Percentiles rank a stretch among this genome's conserved stretches.
phyloP scores from a whole-genome alignment of 495 filamentous ascomycete genomes.

The Annulohypoxylon bovei region DNA sequence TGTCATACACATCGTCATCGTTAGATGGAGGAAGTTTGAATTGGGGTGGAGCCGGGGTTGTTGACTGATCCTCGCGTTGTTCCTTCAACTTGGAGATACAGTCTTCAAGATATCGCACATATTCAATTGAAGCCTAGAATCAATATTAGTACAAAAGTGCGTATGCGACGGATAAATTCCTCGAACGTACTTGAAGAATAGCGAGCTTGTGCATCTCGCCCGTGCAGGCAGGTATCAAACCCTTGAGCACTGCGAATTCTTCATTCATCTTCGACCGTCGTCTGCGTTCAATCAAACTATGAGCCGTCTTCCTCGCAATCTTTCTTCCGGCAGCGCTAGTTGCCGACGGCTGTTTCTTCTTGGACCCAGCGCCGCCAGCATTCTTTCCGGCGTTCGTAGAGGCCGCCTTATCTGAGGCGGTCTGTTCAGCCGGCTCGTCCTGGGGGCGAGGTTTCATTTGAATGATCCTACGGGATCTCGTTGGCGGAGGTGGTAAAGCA shows the following conservation, averaged over 20 bases:
- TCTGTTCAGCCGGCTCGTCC: constrained; percentile 47
- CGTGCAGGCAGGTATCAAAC: constrained; percentile 92
- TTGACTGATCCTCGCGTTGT: constrained; percentile 50
- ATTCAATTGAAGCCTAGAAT: constrained; percentile 89
- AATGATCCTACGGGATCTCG: constrained; percentile 92
- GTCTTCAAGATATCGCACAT: constrained; percentile 91
- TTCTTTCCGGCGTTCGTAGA: constrained; percentile 39
- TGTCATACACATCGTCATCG: constrained; percentile 41
- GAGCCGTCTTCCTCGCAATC: constrained; percentile 94
- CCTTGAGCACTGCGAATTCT: constrained; percentile 92
- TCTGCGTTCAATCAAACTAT: constrained; percentile 92
- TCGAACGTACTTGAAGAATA: constrained; percentile 80
- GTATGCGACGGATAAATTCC: neutral
- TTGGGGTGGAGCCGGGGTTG: constrained; percentile 25
- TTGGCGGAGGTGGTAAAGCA: constrained; percentile 89
- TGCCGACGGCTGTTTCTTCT: constrained; percentile 74
- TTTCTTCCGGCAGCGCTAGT: constrained; percentile 87
- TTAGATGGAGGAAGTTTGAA: constrained; percentile 40
- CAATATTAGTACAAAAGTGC: constrained; percentile 5
- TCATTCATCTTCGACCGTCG: constrained; percentile 98
- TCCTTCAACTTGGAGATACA: constrained; percentile 85
- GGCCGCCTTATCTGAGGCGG: constrained; percentile 22
- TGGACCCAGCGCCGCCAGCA: constrained; percentile 56
- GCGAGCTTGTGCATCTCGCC: constrained; percentile 99
- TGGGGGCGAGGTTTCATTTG: constrained; percentile 85